Percentiles rank a stretch among this genome's conserved stretches.
Conservation (phyloP, 495 filamentous ascomycete genomes). For the Aspergillus avenaceus region DNA sequence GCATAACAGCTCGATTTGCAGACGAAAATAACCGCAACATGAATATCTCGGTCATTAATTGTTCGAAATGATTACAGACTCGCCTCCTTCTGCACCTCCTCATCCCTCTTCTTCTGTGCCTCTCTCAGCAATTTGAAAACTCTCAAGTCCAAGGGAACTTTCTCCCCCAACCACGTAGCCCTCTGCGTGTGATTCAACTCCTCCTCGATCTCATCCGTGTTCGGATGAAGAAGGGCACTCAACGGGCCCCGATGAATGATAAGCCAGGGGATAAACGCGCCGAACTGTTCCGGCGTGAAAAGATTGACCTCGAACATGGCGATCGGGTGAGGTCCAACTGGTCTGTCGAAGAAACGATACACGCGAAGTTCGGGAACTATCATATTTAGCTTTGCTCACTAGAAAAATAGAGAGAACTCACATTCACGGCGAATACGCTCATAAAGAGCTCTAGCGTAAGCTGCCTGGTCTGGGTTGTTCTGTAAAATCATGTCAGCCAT, state of each 20-base stretch:
- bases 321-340: constrained; percentile 76
- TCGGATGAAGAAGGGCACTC: constrained; percentile 77
- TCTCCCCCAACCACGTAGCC: constrained; percentile 82
- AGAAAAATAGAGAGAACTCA: constrained; percentile 27
- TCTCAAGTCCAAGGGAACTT: constrained; percentile 62
- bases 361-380: constrained; percentile 81
- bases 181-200: constrained; percentile 68
- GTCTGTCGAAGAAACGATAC: constrained; percentile 71
- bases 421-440: constrained; percentile 79
- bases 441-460: constrained; percentile 67
- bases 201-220: constrained; percentile 56
- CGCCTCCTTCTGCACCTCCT: background rate
- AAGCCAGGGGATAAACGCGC: constrained; percentile 82
- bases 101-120: constrained; percentile 20
- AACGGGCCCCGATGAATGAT: constrained; percentile 79
- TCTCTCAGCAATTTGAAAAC: constrained; percentile 49
- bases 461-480: constrained; percentile 55
- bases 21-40: no score
- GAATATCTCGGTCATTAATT: no score
- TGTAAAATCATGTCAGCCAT: constrained; percentile 20
- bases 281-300: constrained; percentile 81
- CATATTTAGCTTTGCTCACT: background rate
- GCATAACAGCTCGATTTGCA: background rate
- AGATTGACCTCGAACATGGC: constrained; percentile 92
- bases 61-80: background rate